These are phyloP conservation scores for Paramecium tetraurelia DNA, from an alignment of 73 alveolate genomes.

Conservation along the genomic window DNA sequence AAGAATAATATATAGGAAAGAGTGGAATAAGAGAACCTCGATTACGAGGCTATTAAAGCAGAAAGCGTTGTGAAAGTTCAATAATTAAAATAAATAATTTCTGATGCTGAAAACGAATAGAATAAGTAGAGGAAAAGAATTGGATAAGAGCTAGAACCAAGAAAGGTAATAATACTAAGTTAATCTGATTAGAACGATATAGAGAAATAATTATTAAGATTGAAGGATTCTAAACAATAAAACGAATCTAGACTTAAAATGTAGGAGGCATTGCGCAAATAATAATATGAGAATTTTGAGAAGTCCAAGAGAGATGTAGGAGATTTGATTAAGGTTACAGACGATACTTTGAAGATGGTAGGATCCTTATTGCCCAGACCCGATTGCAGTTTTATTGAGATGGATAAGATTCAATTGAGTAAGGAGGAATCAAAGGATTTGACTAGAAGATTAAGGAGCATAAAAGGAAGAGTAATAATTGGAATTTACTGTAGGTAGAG, in stretches of 20 bases:
- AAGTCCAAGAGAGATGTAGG: background rate
- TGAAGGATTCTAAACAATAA: background rate
- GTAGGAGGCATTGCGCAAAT: slow-evolving; percentile 28
- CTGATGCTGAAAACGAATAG: slow-evolving; percentile 26
- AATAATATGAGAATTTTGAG: slow-evolving; percentile 2
- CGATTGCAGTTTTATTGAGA: slow-evolving; percentile 20
- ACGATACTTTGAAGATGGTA: background rate
- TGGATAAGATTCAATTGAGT: slow-evolving; percentile 21
- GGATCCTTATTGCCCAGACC: slow-evolving; percentile 44
- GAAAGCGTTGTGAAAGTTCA: slow-evolving; percentile 18
- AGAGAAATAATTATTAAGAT: background rate
- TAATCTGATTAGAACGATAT: background rate
- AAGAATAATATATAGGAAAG: background rate
- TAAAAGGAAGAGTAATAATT: slow-evolving; percentile 5
- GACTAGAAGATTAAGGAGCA: slow-evolving; percentile 31
- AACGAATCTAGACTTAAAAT: background rate
- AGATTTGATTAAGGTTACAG: background rate
- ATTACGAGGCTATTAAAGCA: slow-evolving; percentile 33
- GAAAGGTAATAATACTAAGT: background rate
- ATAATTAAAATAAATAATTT: background rate
- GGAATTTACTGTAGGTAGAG: background rate
- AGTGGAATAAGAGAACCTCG: slow-evolving; percentile 40
- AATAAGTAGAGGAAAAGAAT: background rate
- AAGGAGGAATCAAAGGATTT: background rate
- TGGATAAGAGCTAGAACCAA: slow-evolving; percentile 31